Percentiles rank a stretch among this genome's conserved stretches.
phyloP scores from a whole-genome alignment of 108 stramenopile genomes.

The Parietichytrium sp. region DNA sequence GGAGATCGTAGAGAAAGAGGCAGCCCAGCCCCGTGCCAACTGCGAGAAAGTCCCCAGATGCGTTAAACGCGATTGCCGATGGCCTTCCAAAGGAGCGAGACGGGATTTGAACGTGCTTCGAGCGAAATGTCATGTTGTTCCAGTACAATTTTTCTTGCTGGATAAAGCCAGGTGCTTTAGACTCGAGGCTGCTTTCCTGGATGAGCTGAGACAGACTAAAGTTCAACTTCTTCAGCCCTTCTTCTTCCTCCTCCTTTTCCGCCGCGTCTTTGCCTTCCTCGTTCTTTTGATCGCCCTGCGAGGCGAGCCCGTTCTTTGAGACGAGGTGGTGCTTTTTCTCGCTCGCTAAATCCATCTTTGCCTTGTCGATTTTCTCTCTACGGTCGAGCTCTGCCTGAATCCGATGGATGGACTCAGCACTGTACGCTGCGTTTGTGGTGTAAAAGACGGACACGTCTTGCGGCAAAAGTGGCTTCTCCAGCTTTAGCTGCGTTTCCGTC shows the following conservation, averaged over 20 bases:
- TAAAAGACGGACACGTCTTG: not conserved
- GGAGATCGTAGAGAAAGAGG: conserved; percentile 13
- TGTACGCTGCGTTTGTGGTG: conserved; percentile 21
- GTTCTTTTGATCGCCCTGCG: not conserved
- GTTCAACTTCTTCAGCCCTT: not conserved
- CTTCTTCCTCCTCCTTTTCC: conserved; percentile 21
- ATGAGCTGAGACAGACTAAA: not conserved
- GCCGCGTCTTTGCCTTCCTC: not conserved
- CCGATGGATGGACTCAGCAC: not conserved
- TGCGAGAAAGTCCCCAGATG: not conserved
- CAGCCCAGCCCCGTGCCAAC: not conserved
- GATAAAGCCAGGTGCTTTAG: not conserved
- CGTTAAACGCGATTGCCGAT: not conserved
- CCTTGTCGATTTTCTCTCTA: too few species aligned
- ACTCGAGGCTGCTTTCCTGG: not conserved
- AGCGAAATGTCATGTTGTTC: conserved; percentile 2
- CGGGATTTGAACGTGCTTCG: not conserved
- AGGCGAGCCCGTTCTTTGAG: not conserved
- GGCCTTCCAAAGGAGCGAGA: not conserved
- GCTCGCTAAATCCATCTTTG: not conserved
- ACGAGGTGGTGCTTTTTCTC: not conserved
- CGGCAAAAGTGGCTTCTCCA: conserved; percentile 16
- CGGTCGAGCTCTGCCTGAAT: not conserved
- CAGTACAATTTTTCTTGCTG: not conserved
- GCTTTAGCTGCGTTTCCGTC: not conserved